Conservation (phyloP, 352 stramenopile genomes). For the Phytophthora melonis region DNA sequence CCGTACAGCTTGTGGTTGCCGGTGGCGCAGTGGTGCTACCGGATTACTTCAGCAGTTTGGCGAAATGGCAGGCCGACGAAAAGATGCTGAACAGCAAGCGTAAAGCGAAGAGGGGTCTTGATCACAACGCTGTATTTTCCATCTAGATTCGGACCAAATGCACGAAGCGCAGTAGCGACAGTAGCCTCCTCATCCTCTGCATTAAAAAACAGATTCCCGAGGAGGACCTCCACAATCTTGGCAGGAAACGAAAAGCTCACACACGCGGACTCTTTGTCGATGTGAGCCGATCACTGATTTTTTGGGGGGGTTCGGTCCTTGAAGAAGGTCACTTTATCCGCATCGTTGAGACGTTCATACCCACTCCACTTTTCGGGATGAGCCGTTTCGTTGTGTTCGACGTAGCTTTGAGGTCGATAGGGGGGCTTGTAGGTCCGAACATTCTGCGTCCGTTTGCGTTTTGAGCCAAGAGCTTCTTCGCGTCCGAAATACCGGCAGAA, state of each 20-base stretch:
- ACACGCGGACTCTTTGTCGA: neutral
- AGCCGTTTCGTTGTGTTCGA: too few species aligned
- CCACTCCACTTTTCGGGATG: neutral
- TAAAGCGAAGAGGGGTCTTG: neutral
- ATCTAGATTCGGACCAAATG: neutral
- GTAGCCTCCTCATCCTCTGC: neutral
- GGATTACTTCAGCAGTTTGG: neutral
- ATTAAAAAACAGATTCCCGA: neutral
- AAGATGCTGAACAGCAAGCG: neutral
- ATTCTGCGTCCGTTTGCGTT: too few species aligned
- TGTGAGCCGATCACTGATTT: neutral
- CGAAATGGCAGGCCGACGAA: neutral
- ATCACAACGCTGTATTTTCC: neutral
- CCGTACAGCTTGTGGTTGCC: neutral
- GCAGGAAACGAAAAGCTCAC: neutral
- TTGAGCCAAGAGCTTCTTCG: too few species aligned
- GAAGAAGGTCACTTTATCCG: neutral
- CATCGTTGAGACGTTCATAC: neutral
- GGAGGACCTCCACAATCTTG: neutral
- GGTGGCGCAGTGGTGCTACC: neutral
- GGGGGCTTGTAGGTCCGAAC: too few species aligned
- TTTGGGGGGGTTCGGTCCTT: neutral
- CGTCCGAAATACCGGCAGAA: too few species aligned
- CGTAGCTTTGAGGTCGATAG: too few species aligned
- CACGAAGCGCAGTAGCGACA: neutral